phyloP scores from a whole-genome alignment of 2,329 filamentous ascomycete genomes.

The Fusarium odoratissimum region DNA sequence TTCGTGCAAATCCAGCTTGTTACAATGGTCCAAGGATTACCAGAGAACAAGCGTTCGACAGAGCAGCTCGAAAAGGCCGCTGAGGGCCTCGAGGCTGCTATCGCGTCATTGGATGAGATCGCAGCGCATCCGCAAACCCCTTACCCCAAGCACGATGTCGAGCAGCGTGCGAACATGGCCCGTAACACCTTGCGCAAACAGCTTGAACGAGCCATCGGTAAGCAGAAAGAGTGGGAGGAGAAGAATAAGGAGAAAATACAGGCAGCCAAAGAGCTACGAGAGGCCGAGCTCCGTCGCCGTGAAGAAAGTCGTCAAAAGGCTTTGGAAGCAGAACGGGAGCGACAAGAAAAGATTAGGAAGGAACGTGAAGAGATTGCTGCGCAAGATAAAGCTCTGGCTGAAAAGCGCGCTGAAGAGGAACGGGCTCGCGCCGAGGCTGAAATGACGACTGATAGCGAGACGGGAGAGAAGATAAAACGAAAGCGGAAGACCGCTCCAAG shows the following conservation, averaged over 20 bases:
- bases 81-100: constrained; percentile 85
- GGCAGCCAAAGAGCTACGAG: constrained; percentile 81
- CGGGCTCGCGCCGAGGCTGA: constrained; percentile 70
- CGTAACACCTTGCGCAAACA: constrained; percentile 94
- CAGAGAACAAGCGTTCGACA: constrained; percentile 80
- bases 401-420: constrained; percentile 63
- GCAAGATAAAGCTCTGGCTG: constrained; percentile 77
- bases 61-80: constrained; percentile 84
- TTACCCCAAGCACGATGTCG: constrained; percentile 89
- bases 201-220: constrained; percentile 84
- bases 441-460: constrained; percentile 83
- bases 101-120: constrained; percentile 75
- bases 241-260: constrained; percentile 90
- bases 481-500: constrained; percentile 71
- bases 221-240: constrained; percentile 91
- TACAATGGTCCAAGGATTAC: constrained; percentile 78
- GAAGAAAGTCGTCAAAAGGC: constrained; percentile 80
- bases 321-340: constrained; percentile 76
- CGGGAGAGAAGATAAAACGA: constrained; percentile 82
- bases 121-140: constrained; percentile 75
- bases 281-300: constrained; percentile 80
- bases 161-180: constrained; percentile 97
- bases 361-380: constrained; percentile 86
- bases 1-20: constrained; percentile 97
- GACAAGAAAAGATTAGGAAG: constrained; percentile 83